Conservation (phyloP, 441 rosid species). For the Breynia disticha region DNA sequence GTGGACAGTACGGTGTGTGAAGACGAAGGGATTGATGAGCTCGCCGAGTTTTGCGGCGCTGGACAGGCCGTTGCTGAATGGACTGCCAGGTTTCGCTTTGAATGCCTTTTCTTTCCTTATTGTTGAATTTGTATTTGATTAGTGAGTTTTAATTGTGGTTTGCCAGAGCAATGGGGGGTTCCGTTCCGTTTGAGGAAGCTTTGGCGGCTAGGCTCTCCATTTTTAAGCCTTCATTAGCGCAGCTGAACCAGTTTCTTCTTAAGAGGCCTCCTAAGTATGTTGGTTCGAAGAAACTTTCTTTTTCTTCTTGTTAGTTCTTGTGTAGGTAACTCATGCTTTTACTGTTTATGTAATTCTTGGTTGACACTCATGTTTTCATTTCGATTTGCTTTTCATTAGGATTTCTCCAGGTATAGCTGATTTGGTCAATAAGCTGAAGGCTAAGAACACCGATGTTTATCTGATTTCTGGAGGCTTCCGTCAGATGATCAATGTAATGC, state of each 20-base stretch:
- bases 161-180: constrained; percentile 93
- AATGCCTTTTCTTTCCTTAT: constrained; percentile 1
- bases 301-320: too few species aligned
- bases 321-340: too few species aligned
- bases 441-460: constrained; percentile 50
- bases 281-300: neutral
- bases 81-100: constrained; percentile 75
- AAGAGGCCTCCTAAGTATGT: constrained; percentile 71
- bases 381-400: constrained; percentile 33
- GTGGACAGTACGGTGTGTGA: constrained; percentile 96
- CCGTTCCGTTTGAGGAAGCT: constrained; percentile 92
- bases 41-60: constrained; percentile 97
- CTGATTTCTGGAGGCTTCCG: constrained; percentile 96
- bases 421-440: constrained; percentile 69
- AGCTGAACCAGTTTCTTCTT: constrained; percentile 69
- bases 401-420: constrained; percentile 85
- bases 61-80: constrained; percentile 97
- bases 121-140: constrained; percentile 3
- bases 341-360: too few species aligned
- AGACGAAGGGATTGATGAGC: constrained; percentile 97
- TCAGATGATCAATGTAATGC: constrained; percentile 89
- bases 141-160: constrained; percentile 10
- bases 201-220: constrained; percentile 77
- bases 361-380: neutral
- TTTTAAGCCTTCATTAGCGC: constrained; percentile 72